A percentile compares a stretch with the other conserved stretches of the same genome.
These are phyloP conservation scores for Trichosporon inkin DNA, from an alignment of 1,284 basidiomycete genomes.

Conservation along the genomic window DNA sequence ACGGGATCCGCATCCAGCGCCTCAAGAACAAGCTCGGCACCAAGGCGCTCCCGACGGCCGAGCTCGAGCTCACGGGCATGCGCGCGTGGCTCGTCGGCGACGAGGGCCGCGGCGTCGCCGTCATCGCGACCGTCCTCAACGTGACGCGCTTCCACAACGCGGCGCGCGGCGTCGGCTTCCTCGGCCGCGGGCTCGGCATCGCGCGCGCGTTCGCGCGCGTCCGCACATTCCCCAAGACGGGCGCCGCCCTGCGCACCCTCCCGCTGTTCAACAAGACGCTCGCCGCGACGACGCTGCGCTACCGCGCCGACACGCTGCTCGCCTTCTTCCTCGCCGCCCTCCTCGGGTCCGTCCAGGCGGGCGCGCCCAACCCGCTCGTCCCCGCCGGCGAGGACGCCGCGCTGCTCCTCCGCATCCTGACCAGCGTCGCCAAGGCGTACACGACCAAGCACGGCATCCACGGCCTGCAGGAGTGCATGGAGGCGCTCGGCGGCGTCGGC, in stretches of 20 bases:
- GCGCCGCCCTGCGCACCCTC: conserved; percentile 54
- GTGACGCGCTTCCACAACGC: conserved; percentile 63
- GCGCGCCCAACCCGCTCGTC: conserved; percentile 28
- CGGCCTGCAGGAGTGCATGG: conserved; percentile 70
- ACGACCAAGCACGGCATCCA: conserved; percentile 61
- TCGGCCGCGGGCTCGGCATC: conserved; percentile 63
- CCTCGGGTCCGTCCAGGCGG: conserved; percentile 62
- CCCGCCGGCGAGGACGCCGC: conserved; percentile 51
- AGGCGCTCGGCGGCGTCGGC: conserved; percentile 68
- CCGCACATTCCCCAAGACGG: conserved; percentile 52
- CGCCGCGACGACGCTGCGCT: conserved; percentile 59
- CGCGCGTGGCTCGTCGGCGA: conserved; percentile 64
- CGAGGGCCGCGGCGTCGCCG: conserved; percentile 63
- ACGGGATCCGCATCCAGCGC: conserved; percentile 67
- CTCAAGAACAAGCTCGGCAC: conserved; percentile 78
- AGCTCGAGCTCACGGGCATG: conserved; percentile 62
- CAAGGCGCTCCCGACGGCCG: conserved; percentile 69
- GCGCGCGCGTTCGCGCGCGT: conserved; percentile 62
- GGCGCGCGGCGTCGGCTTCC: conserved; percentile 46
- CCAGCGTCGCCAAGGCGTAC: conserved; percentile 68
- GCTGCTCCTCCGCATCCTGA: conserved; percentile 61
- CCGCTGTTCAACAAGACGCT: conserved; percentile 54
- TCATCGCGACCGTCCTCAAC: conserved; percentile 67
- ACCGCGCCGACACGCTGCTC: conserved; percentile 64
- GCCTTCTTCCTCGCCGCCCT: conserved; percentile 59